Conservation (phyloP, 805 yeast genomes). For the Yarrowia divulgata region DNA sequence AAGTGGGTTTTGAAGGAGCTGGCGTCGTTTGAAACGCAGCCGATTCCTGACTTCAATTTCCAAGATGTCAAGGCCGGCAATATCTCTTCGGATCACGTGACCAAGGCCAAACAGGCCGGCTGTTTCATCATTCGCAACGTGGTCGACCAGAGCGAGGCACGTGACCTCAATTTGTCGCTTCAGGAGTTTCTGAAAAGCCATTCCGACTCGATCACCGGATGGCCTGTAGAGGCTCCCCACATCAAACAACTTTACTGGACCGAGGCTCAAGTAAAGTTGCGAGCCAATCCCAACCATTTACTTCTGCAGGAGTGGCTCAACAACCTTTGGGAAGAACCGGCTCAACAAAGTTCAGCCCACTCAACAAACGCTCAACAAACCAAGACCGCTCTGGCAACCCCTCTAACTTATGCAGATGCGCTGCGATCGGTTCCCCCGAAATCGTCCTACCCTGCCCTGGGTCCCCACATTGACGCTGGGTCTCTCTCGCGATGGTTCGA, state of each 20-base stretch:
- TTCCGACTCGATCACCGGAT: neutral
- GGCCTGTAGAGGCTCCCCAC: slow-evolving; percentile 1
- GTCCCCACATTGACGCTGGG: slow-evolving; percentile 22
- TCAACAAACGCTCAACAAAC: neutral
- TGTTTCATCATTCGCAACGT: slow-evolving; percentile 9
- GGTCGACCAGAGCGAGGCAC: neutral
- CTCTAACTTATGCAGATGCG: slow-evolving; percentile 19
- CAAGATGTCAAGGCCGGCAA: neutral
- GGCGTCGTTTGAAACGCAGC: too few species aligned
- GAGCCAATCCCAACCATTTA: slow-evolving; percentile 13
- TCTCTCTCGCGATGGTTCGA: slow-evolving; percentile 2
- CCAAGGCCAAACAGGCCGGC: neutral
- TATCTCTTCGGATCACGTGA: neutral
- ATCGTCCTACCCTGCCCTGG: neutral
- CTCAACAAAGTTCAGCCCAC: neutral
- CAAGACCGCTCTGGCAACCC: neutral
- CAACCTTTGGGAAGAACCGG: neutral
- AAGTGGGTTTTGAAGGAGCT: slow-evolving; percentile 2
- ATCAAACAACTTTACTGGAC: slow-evolving; percentile 30
- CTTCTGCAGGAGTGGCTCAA: slow-evolving; percentile 14
- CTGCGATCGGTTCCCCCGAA: neutral
- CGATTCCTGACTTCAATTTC: neutral
- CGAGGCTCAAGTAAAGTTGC: slow-evolving; percentile 1
- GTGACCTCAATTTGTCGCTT: neutral
- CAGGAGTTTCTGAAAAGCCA: neutral